phyloP scores from a whole-genome alignment of 2,329 filamentous ascomycete genomes.

The Piedraia hortae region DNA sequence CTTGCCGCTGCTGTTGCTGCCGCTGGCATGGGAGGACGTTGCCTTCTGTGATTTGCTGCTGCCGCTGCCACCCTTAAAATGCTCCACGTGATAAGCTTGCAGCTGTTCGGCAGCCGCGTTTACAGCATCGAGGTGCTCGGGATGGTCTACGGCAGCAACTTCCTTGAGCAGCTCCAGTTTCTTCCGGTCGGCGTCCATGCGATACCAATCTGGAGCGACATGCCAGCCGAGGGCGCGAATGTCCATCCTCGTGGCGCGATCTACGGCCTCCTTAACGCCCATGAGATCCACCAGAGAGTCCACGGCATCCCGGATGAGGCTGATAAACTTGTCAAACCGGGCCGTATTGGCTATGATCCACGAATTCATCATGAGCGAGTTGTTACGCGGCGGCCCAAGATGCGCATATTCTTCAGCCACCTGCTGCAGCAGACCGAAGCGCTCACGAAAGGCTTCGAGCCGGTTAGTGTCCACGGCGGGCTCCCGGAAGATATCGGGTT shows the following conservation, averaged over 20 bases:
- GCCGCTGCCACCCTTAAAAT: neutral
- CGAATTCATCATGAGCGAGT: slow-evolving; percentile 10
- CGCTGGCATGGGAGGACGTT: neutral
- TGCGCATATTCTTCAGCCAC: slow-evolving; percentile 11
- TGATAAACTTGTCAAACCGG: slow-evolving; percentile 17
- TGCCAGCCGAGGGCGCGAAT: slow-evolving; percentile 23
- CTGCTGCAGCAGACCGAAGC: slow-evolving; percentile 17
- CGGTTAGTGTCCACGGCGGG: slow-evolving; percentile 18
- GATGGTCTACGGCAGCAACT: slow-evolving; percentile 17
- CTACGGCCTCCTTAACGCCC: slow-evolving; percentile 18
- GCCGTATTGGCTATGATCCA: slow-evolving; percentile 17
- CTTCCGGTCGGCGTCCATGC: slow-evolving; percentile 13
- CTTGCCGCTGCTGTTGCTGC: slow-evolving; percentile 1
- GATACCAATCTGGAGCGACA: slow-evolving; percentile 11
- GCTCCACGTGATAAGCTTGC: slow-evolving; percentile 4
- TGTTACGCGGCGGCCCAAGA: slow-evolving; percentile 10
- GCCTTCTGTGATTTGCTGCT: slow-evolving; percentile 1
- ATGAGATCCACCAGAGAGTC: slow-evolving; percentile 18
- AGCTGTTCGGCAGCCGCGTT: slow-evolving; percentile 19
- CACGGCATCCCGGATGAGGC: slow-evolving; percentile 16
- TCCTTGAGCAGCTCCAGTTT: slow-evolving; percentile 20
- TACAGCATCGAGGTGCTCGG: slow-evolving; percentile 17
- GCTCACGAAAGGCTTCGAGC: slow-evolving; percentile 20
- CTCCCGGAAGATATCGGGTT: slow-evolving; percentile 13
- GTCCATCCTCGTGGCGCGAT: slow-evolving; percentile 18